phyloP scores from a whole-genome alignment of 2,329 filamentous ascomycete species.

The Chaetomiaceae sp. region DNA sequence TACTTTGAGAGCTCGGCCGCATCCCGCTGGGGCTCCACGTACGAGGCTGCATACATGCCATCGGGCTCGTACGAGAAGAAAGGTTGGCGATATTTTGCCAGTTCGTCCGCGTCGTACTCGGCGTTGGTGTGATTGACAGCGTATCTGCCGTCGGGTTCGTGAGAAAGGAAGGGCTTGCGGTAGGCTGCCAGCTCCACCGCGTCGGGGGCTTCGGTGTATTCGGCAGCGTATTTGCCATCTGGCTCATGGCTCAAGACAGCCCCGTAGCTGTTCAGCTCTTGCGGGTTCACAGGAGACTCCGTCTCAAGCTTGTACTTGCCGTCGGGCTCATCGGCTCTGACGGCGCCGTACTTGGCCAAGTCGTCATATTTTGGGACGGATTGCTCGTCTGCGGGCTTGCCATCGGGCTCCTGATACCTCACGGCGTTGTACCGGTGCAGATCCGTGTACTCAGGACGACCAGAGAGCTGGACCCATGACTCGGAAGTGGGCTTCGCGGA shows the following conservation, averaged over 20 bases:
- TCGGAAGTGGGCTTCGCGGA: slow-evolving; percentile 16
- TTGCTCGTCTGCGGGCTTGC: neutral
- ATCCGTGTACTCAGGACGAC: slow-evolving; percentile 28
- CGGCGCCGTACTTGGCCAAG: slow-evolving; percentile 34
- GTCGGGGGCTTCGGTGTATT: slow-evolving; percentile 8
- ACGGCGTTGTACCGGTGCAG: slow-evolving; percentile 32
- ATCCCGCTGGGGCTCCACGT: slow-evolving; percentile 29
- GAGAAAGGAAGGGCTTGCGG: slow-evolving; percentile 30
- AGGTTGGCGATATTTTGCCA: slow-evolving; percentile 25
- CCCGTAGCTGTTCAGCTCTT: neutral
- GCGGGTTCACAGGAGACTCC: neutral
- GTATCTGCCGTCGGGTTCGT: slow-evolving; percentile 22
- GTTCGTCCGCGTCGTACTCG: slow-evolving; percentile 34
- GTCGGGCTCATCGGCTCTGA: slow-evolving; percentile 9
- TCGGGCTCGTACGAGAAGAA: slow-evolving; percentile 33
- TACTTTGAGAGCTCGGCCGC: slow-evolving; percentile 17
- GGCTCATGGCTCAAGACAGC: slow-evolving; percentile 12
- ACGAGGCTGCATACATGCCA: slow-evolving; percentile 32
- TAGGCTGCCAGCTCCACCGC: slow-evolving; percentile 28
- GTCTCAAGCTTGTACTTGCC: slow-evolving; percentile 20
- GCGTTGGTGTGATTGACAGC: slow-evolving; percentile 13
- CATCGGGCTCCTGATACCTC: slow-evolving; percentile 28
- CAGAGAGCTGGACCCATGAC: neutral
- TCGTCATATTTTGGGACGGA: slow-evolving; percentile 35
- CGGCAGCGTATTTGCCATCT: slow-evolving; percentile 13